Evolutionary conservation across 2,329 filamentous ascomycete species (phyloP), one percentile per base, ranked within the genome.

Genomic region (Aureobasidium sp.): DNA sequence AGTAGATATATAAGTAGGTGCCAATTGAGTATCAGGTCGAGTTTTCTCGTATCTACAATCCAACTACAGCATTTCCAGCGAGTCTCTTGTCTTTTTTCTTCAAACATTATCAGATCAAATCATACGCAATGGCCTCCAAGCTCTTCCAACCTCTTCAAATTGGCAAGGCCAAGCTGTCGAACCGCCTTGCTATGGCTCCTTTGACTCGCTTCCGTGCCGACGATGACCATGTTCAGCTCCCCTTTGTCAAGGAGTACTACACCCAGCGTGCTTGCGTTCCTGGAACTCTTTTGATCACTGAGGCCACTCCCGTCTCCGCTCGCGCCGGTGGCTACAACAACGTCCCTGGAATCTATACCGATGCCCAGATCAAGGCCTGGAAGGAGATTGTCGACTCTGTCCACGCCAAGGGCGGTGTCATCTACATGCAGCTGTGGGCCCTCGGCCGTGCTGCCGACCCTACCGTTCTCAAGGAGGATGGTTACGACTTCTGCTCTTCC

Each of bases 371-470:
- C 45, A 77, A 76, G 1, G 81, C 76, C 0, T 89, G 86, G 87
- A 83, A 80, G 64, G 73, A 78, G 15, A 75, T 89, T 45, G 85
- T 82, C 2, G 79, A 84, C 29, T 82, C 81, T 0, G 84, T 89
- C 0, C 87, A 90, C 70, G 76, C 76, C 25, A 86, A 86, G 67
- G 82, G 82, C 5, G 81, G 78, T 20, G 83, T 78, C 68, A 84
- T 88, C 57, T 87, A 78, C 72, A 71, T 79, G 1, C 87, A 89
- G 68, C 75, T 89, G 0, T 88, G 84, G 78, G 80, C 79, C 0
- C 74, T 84, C 6, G 86, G 87, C 5, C 81, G 87, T 3, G 78
- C 79, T 3, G 82, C 81, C 0, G 71, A 76, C 63, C 70, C 73
- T 0, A 64, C 71, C 1, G 68, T 75, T 5, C 66, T 77, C 17